Base-by-base conservation (phyloP, 345 rosid species). In the Stellera chamaejasme region DNA sequence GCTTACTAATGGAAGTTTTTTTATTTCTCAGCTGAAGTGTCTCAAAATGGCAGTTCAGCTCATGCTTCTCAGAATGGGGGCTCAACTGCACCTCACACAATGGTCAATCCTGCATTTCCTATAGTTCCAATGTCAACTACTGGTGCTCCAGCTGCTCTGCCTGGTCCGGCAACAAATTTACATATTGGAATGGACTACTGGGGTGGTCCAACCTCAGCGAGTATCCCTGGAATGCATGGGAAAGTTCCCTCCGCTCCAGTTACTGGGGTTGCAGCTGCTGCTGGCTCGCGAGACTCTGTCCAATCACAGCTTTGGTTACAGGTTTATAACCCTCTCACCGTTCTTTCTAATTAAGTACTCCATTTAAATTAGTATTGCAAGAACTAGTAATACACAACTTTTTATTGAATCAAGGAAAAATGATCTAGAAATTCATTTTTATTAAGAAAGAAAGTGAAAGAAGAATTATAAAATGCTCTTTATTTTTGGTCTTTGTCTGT, bases 161-260 rank as follows among this genome's bases (percentile, higher is more conserved):
- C 90, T 42, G 90, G 91, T 12, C 99, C 99, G 27, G 65, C 99
- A 2, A 89, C 97, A 57, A 93, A 84, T 73, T 77, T 93, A 66
- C 90, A 93, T 67, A 87, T 93, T 73, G 99, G 99, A 62, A 93
- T 89, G 99, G 99, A 93, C 52, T 93, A 83, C 48, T 93, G 99
- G 99, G 96, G 96, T 50, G 74, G 86, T 54, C 84, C 91, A 59
- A 74, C 87, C 60, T 68, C 90, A 59, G 45, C 85, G 25, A 59
- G 59, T 58, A 69, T 83, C 25, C 85, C 95, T 56, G 84, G 78
- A 54, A 67, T 89, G 58, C 83, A 71, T 32, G 94, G 88, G 48
- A 82, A 89, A 66, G 88, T 77, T 68, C 77, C 96, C 65, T 69
- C 85, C 50, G 44, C 87, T 67, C 73, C 86, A 27, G 89, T 81